Conservation (phyloP, 129 eudicot genomes). For the Tagetes erecta region DNA sequence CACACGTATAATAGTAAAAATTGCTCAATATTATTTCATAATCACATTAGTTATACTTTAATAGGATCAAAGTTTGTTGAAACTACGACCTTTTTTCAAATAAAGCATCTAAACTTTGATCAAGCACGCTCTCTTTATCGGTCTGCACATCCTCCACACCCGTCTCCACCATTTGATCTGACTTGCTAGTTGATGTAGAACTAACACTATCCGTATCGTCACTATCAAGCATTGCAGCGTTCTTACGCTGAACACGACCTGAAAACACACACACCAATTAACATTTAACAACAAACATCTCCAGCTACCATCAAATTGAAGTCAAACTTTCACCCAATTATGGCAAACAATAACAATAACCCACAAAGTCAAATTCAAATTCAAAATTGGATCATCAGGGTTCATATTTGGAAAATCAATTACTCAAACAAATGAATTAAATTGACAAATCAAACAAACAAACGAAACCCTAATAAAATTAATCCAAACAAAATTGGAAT, state of each 20-base stretch:
- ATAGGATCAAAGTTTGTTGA: too few relatives aligned
- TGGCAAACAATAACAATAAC: neutral
- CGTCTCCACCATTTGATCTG: slow-evolving; percentile 46
- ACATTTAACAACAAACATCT: slow-evolving; percentile 19
- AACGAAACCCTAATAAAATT: slow-evolving; percentile 21
- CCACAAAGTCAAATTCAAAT: neutral
- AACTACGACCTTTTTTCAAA: slow-evolving; percentile 74
- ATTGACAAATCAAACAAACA: neutral
- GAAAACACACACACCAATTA: slow-evolving; percentile 13
- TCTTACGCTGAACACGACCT: slow-evolving; percentile 74
- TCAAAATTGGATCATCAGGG: slow-evolving; percentile 3
- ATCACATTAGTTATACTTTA: too few relatives aligned
- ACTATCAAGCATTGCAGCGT: slow-evolving; percentile 75
- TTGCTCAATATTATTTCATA: neutral
- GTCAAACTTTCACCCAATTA: slow-evolving; percentile 14
- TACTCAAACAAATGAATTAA: neutral
- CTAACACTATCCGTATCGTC: slow-evolving; percentile 82
- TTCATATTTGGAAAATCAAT: neutral
- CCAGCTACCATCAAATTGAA: neutral
- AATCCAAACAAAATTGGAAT: neutral
- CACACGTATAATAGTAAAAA: neutral
- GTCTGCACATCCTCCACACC: slow-evolving; percentile 53
- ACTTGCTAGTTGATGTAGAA: slow-evolving; percentile 59
- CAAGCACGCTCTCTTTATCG: slow-evolving; percentile 70
- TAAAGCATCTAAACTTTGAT: slow-evolving; percentile 69